Conservation (phyloP, 1,284 basidiomycete genomes). For the Chalciporus sp. region DNA sequence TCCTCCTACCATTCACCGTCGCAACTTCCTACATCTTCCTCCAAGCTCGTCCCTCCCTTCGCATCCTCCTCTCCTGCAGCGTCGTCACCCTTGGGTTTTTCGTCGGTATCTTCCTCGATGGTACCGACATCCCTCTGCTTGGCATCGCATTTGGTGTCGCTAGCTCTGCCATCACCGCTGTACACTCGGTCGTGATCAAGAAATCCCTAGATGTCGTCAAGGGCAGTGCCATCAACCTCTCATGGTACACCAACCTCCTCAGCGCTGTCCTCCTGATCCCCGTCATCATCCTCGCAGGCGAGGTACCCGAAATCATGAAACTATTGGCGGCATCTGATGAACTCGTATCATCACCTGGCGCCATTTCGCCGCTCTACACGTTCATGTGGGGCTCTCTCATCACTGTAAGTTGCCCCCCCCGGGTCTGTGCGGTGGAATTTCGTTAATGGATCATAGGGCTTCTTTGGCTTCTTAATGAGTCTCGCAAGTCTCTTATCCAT, state of each 20-base stretch:
- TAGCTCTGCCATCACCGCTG: conserved; percentile 76
- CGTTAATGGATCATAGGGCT: conserved; percentile 52
- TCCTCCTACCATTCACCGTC: conserved; percentile 87
- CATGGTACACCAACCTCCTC: conserved; percentile 84
- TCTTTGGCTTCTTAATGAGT: conserved; percentile 86
- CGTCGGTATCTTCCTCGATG: conserved; percentile 80
- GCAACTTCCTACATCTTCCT: conserved; percentile 75
- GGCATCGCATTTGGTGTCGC: conserved; percentile 78
- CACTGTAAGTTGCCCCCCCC: conserved; percentile 53
- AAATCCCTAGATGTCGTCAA: conserved; percentile 73
- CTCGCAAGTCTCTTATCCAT: conserved; percentile 87
- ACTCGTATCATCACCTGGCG: conserved; percentile 37
- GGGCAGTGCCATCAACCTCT: conserved; percentile 76
- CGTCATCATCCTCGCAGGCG: conserved; percentile 69
- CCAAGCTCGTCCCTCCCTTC: conserved; percentile 68
- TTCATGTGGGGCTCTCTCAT: conserved; percentile 79
- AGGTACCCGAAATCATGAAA: conserved; percentile 59
- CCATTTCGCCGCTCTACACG: conserved; percentile 54
- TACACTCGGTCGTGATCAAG: conserved; percentile 88
- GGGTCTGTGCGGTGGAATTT: not conserved
- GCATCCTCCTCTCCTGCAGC: conserved; percentile 68
- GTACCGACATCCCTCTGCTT: conserved; percentile 56
- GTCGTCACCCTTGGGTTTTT: conserved; percentile 86
- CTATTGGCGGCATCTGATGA: conserved; percentile 55
- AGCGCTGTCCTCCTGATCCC: conserved; percentile 70